Percentiles rank a stretch among this genome's conserved stretches.
Evolutionary conservation across 352 stramenopile genomes (phyloP).

Genomic region (Albugo candida): DNA sequence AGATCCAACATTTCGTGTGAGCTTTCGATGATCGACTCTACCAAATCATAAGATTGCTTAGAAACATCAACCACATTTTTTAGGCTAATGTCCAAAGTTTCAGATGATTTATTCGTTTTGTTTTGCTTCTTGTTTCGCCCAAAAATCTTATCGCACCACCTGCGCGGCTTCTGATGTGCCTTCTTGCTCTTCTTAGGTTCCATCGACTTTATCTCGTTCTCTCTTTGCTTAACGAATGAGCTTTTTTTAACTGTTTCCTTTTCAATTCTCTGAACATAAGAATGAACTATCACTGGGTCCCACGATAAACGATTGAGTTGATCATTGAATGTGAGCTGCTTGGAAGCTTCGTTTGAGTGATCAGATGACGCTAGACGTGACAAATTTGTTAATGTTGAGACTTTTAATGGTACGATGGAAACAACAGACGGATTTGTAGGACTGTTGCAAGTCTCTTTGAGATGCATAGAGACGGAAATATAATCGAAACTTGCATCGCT

Average conservation of each 20-base stretch:
- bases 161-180: too few species aligned
- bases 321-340: conserved; percentile 17
- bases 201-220: too few species aligned
- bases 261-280: conserved; percentile 10
- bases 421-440: conserved; percentile 3
- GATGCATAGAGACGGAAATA: conserved; percentile 8
- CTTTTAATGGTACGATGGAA: conserved; percentile 10
- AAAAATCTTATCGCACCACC: too few species aligned
- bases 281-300: conserved; percentile 13
- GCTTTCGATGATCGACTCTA: too few species aligned
- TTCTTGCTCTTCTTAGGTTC: too few species aligned
- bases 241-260: conserved; percentile 14
- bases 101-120: too few species aligned
- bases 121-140: too few species aligned
- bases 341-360: neutral
- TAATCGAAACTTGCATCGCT: conserved; percentile 17
- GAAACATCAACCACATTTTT: too few species aligned
- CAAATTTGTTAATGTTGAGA: conserved; percentile 3
- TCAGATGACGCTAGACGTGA: neutral
- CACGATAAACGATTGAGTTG: conserved; percentile 17
- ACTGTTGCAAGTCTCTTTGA: neutral
- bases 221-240: too few species aligned
- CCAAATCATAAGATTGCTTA: too few species aligned
- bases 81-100: too few species aligned
- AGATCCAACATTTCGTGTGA: too few species aligned